A percentile compares a stretch with the other conserved stretches of the same genome.
Evolutionary conservation across 106 monocot species (phyloP).

Genomic region (Dendrobium chrysotoxum): DNA sequence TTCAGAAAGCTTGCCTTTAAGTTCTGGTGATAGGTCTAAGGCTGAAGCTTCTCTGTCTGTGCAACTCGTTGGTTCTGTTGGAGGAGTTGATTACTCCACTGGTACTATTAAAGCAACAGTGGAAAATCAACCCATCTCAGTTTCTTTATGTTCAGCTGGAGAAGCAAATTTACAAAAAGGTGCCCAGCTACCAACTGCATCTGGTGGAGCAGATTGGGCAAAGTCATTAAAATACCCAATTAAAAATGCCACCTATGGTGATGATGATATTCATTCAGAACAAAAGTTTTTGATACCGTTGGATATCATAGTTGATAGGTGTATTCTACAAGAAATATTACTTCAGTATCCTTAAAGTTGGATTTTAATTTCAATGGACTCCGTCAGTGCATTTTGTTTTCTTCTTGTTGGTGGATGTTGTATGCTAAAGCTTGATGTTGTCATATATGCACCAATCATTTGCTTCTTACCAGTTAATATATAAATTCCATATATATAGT

Average conservation of each 20-base stretch:
- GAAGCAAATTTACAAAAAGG: slow-evolving; percentile 11
- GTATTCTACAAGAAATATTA: slow-evolving; percentile 75
- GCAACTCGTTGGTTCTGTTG: not conserved
- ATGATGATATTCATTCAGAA: slow-evolving; percentile 13
- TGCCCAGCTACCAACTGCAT: slow-evolving; percentile 15
- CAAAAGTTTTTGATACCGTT: slow-evolving; percentile 59
- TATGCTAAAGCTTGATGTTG: not conserved
- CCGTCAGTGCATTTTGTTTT: not conserved
- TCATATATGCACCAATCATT: not conserved
- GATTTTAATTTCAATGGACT: not conserved
- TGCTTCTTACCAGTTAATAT: not conserved
- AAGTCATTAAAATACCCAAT: slow-evolving; percentile 27
- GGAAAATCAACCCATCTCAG: slow-evolving; percentile 9
- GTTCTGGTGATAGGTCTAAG: slow-evolving; percentile 14
- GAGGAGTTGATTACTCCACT: slow-evolving; percentile 2
- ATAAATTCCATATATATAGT: not conserved
- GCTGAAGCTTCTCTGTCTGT: slow-evolving; percentile 6
- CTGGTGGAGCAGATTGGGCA: slow-evolving; percentile 70
- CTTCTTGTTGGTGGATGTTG: not conserved
- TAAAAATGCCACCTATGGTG: slow-evolving; percentile 13
- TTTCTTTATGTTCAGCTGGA: slow-evolving; percentile 20
- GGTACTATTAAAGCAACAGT: slow-evolving; percentile 11
- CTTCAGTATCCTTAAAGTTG: slow-evolving; percentile 84
- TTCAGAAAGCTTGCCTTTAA: slow-evolving; percentile 16
- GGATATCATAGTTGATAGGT: slow-evolving; percentile 72